Evolutionary conservation across 2,329 filamentous ascomycete species (phyloP).

Genomic region (Lachnellula cervina): DNA sequence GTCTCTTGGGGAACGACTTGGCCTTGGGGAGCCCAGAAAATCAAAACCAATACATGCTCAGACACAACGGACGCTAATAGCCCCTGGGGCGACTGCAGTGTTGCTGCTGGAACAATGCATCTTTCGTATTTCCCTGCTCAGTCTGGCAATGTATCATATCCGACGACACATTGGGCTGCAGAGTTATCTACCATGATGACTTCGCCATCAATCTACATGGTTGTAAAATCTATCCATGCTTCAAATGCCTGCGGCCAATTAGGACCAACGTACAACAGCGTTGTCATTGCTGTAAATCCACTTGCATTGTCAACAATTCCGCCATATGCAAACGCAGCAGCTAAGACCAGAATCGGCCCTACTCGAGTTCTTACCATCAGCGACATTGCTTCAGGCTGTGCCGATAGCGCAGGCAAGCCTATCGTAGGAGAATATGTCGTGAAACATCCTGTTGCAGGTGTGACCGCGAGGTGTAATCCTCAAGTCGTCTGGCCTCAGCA

Average conservation of each 20-base stretch:
- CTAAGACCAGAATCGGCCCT: slow-evolving; percentile 19
- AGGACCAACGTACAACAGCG: slow-evolving; percentile 31
- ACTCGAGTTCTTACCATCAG: slow-evolving; percentile 30
- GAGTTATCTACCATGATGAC: slow-evolving; percentile 21
- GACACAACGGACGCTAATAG: background rate
- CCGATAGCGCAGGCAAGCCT: background rate
- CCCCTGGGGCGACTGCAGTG: background rate
- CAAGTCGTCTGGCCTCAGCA: slow-evolving; percentile 15
- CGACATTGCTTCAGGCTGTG: slow-evolving; percentile 34
- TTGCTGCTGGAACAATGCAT: slow-evolving; percentile 16
- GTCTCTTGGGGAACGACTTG: background rate
- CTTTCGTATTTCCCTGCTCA: slow-evolving; percentile 17
- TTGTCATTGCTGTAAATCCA: slow-evolving; percentile 32
- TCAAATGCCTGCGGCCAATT: slow-evolving; percentile 30
- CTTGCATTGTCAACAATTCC: slow-evolving; percentile 34
- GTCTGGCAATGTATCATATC: slow-evolving; percentile 11
- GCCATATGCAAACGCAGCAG: slow-evolving; percentile 17
- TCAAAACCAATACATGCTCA: background rate
- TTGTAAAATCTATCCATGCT: slow-evolving; percentile 34
- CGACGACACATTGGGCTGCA: slow-evolving; percentile 12
- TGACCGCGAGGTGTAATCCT: slow-evolving; percentile 19
- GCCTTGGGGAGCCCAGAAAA: background rate
- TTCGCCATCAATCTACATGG: slow-evolving; percentile 37
- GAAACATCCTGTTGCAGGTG: slow-evolving; percentile 10
- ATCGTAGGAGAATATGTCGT: slow-evolving; percentile 6